Base-by-base conservation (phyloP, 2,329 filamentous ascomycete genomes). In the Colletotrichum acutatum region DNA sequence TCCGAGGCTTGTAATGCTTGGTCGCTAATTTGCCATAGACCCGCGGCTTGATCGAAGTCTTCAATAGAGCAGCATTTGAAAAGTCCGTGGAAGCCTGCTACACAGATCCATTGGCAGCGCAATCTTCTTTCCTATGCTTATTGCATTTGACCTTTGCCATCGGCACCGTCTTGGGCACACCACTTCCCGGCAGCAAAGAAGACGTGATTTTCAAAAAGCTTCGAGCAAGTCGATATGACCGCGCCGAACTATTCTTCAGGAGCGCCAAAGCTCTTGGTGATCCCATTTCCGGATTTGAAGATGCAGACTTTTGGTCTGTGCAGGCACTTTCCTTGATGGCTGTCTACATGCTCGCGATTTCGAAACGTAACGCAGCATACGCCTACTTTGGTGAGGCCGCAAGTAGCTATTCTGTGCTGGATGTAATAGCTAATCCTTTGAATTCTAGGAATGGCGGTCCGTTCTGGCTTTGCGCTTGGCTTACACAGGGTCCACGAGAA, bases 241-340 rank as follows among this genome's bases (percentile, higher is more conserved):
- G 87, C 75, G 89, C 90, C n/a, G 90, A 93, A 75, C 80, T 89
- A 12, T 92, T 92, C 78, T 93, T 90, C 76, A 82, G 86, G 19
- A 90, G 87, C 74, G 91, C 90, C 5, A 90, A 88, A 75, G 84
- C 83, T 54, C 81, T 92, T 19, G 82, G 82, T 22, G 83, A 86
- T 58, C 81, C 83, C 1, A 79, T 83, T 1, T 79, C 82, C 3
- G 85, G 89, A 0, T 87, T 91, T 60, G 90, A 92, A 76, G 88
- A 92, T 76, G 88, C 87, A 26, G 88, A 91, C 68, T 88, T 93
- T 71, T 92, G 90, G 88, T 90, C 89, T 14, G 86, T 93, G 59
- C 90, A 93, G 77, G 90, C 90, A 2, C 81, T 92, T 56, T 81
- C 89, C 0, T 81, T 93, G 46, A 92, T 93, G 88, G 86, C 90